A percentile compares a stretch with the other conserved stretches of the same genome.
Conservation (phyloP, 345 rosid genomes). For the Gossypium anomalum region DNA sequence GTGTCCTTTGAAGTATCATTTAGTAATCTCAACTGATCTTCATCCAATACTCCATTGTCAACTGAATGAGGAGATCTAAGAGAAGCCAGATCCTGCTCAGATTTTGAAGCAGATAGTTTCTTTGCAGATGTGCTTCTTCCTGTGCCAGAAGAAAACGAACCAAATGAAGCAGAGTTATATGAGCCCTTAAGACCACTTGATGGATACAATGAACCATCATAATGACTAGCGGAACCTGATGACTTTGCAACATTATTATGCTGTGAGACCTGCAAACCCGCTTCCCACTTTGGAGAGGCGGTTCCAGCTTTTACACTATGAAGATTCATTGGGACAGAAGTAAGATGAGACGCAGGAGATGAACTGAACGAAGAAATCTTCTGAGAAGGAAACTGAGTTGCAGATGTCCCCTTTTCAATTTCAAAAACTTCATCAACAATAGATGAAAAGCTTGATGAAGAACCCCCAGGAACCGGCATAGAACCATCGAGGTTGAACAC, state of each 20-base stretch:
- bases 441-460: constrained; percentile 66
- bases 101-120: constrained; percentile 58
- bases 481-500: constrained; percentile 49
- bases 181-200: constrained; percentile 48
- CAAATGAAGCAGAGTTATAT: constrained; percentile 45
- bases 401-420: constrained; percentile 61
- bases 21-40: constrained; percentile 44
- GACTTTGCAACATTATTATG: constrained; percentile 36
- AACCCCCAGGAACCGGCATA: constrained; percentile 44
- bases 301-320: constrained; percentile 43
- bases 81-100: constrained; percentile 78
- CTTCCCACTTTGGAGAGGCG: constrained; percentile 61
- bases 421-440: constrained; percentile 93
- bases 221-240: constrained; percentile 28
- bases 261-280: constrained; percentile 39
- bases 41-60: constrained; percentile 45
- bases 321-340: constrained; percentile 40
- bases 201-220: constrained; percentile 46
- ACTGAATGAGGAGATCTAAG: constrained; percentile 53
- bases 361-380: constrained; percentile 39
- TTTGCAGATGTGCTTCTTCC: constrained; percentile 45
- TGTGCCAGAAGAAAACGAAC: constrained; percentile 43
- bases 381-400: constrained; percentile 43
- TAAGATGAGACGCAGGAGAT: constrained; percentile 50
- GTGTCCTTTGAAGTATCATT: constrained; percentile 38